phyloP scores from a whole-genome alignment of 176 grass and related monocot species.

The Olyra latifolia region DNA sequence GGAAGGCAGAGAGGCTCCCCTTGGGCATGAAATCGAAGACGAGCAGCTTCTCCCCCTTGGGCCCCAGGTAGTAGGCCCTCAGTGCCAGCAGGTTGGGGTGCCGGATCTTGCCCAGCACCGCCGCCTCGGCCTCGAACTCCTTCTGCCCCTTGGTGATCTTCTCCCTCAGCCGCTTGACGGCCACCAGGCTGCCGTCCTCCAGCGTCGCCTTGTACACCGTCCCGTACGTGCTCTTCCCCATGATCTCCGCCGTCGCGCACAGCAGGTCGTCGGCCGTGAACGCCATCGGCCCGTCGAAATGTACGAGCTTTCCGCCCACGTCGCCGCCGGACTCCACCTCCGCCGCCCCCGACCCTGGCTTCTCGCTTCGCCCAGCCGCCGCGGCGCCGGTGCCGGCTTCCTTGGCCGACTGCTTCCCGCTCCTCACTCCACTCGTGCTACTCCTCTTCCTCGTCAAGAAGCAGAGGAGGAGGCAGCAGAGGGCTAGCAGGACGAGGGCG shows the following conservation, averaged over 20 bases:
- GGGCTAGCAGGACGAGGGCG: constrained; percentile 42
- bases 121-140: constrained; percentile 68
- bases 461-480: constrained; percentile 66
- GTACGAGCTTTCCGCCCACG: constrained; percentile 66
- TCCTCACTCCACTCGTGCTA: background rate
- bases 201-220: constrained; percentile 75
- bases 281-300: constrained; percentile 65
- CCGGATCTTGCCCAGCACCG: constrained; percentile 50
- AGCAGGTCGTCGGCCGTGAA: constrained; percentile 79
- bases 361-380: constrained; percentile 40
- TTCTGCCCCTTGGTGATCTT: constrained; percentile 76
- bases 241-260: constrained; percentile 67
- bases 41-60: constrained; percentile 77
- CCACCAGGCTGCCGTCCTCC: constrained; percentile 66
- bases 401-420: background rate
- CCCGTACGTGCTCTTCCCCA: constrained; percentile 78
- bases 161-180: constrained; percentile 69
- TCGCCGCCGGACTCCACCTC: constrained; percentile 60
- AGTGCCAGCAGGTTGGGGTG: constrained; percentile 57
- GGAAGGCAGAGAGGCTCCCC: constrained; percentile 54
- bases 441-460: constrained; percentile 40
- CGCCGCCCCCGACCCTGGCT: constrained; percentile 15
- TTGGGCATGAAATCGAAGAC: constrained; percentile 78
- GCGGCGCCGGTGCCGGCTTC: background rate
- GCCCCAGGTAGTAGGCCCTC: constrained; percentile 62